These are phyloP conservation scores for Sporothrix schenckii DNA, from an alignment of 2,329 filamentous ascomycete species.

Conservation along the genomic window DNA sequence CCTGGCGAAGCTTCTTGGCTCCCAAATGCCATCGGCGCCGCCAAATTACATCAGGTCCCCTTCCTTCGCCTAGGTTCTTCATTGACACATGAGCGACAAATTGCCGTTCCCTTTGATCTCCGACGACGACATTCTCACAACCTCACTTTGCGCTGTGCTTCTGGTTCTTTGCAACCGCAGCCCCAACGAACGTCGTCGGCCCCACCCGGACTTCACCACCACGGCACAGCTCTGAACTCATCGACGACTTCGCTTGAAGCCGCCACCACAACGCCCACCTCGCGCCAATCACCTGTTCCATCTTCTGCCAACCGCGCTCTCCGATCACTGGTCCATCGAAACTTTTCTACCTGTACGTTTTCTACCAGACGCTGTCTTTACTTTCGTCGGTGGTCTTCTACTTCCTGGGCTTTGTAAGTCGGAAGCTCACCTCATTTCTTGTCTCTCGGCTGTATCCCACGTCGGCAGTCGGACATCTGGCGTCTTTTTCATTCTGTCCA, in stretches of 20 bases:
- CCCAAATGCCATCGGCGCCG: constrained; percentile 28
- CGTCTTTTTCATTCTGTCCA: background rate
- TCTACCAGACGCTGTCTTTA: background rate
- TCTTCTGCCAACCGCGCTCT: background rate
- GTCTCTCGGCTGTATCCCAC: background rate
- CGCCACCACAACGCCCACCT: background rate
- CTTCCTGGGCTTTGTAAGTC: background rate
- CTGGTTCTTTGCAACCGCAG: constrained; percentile 11
- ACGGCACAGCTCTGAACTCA: background rate
- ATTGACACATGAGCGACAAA: background rate
- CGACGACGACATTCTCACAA: background rate
- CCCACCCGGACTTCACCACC: constrained; percentile 25
- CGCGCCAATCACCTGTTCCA: background rate
- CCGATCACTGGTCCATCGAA: background rate
- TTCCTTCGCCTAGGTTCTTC: constrained; percentile 12
- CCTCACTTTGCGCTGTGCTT: constrained; percentile 16
- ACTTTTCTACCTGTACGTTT: background rate
- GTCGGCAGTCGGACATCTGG: background rate
- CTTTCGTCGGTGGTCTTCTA: background rate
- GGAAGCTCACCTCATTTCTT: background rate
- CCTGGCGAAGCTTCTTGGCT: constrained; percentile 15
- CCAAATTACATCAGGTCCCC: constrained; percentile 31
- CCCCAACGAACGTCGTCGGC: constrained; percentile 11
- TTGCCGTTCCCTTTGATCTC: too few species aligned
- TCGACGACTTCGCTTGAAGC: constrained; percentile 3